These are phyloP conservation scores for Microbotryum lychnidis-dioicae DNA, from an alignment of 1,284 basidiomycete genomes.

Conservation along the genomic window DNA sequence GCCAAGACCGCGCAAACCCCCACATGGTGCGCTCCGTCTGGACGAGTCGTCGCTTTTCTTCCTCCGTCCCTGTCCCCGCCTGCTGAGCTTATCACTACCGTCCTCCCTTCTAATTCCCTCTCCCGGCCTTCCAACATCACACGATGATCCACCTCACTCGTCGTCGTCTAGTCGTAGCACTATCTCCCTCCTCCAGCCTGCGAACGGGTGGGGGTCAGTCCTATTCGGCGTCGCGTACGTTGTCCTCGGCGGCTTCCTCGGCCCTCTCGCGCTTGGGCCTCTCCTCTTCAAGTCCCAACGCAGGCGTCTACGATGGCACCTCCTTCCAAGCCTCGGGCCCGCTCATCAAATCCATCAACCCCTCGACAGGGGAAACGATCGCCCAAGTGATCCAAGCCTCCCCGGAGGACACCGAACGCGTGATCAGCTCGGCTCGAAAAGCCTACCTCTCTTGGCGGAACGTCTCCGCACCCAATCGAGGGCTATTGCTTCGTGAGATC, in stretches of 20 bases:
- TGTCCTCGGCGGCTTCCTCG: constrained; percentile 4
- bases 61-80: too few relatives aligned
- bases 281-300: constrained; percentile 12
- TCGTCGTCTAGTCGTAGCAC: too few relatives aligned
- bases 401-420: constrained; percentile 56
- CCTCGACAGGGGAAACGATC: constrained; percentile 33
- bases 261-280: constrained; percentile 25
- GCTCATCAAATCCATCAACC: constrained; percentile 30
- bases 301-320: constrained; percentile 34
- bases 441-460: constrained; percentile 64
- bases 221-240: constrained; percentile 1
- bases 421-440: constrained; percentile 57
- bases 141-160: too few relatives aligned
- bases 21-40: too few relatives aligned
- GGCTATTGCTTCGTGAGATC: constrained; percentile 81
- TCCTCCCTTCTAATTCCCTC: too few relatives aligned
- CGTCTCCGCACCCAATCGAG: constrained; percentile 76
- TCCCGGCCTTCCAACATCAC: too few relatives aligned
- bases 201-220: too few relatives aligned
- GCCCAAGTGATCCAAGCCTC: constrained; percentile 49
- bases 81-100: too few relatives aligned
- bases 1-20: too few relatives aligned
- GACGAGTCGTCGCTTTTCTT: too few relatives aligned
- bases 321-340: constrained; percentile 20
- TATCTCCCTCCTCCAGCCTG: too few relatives aligned